These are phyloP conservation scores for Spencermartinsiella ligniputridi DNA, from an alignment of 1,139 yeast genomes.

Conservation along the genomic window DNA sequence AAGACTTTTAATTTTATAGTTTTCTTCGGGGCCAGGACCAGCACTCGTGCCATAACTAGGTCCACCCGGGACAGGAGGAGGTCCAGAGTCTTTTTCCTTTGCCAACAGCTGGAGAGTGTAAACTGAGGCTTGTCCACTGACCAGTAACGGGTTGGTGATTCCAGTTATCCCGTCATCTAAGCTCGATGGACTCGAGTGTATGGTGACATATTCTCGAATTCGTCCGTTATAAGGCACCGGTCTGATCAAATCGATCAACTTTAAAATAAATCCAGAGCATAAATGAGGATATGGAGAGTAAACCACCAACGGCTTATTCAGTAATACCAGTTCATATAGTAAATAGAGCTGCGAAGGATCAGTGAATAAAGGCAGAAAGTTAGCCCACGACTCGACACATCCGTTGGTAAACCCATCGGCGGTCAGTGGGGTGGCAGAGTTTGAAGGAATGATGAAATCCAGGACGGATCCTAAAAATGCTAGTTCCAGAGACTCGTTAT, in stretches of 20 bases:
- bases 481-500: conserved; percentile 16
- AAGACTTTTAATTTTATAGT: conserved; percentile 4
- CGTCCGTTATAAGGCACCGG: conserved; percentile 23
- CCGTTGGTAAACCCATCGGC: conserved; percentile 13
- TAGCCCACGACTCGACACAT: conserved; percentile 24
- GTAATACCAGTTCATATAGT: conserved; percentile 26
- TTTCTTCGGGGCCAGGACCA: conserved; percentile 5
- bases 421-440: conserved; percentile 12
- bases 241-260: conserved; percentile 23
- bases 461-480: conserved; percentile 28
- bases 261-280: conserved; percentile 26
- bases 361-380: conserved; percentile 15
- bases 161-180: conserved; percentile 22
- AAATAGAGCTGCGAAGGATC: conserved; percentile 25
- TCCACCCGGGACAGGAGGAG: background rate
- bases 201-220: conserved; percentile 28
- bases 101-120: conserved; percentile 1
- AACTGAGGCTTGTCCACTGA: conserved; percentile 11
- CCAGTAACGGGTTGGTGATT: conserved; percentile 26
- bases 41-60: background rate
- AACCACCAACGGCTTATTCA: conserved; percentile 23
- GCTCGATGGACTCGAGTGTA: conserved; percentile 19
- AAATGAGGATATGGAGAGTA: conserved; percentile 25
- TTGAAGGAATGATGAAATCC: conserved; percentile 12
- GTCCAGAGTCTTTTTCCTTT: background rate